Evolutionary conservation across 176 grass and related monocot genomes (phyloP).

Genomic region (Elaeis guineensis): DNA sequence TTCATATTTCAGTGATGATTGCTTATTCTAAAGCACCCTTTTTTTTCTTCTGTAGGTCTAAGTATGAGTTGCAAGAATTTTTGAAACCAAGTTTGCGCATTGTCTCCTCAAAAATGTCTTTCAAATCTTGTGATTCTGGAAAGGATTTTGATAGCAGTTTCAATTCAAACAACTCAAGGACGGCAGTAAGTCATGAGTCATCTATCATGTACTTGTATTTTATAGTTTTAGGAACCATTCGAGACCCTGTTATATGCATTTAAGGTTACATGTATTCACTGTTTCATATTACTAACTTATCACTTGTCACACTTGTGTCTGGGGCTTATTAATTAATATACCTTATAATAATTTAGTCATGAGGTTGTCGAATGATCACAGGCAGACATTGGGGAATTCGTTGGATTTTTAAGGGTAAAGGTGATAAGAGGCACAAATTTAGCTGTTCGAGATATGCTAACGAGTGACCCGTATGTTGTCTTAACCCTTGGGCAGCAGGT

Average conservation of each 20-base stretch:
- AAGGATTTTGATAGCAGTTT: conserved; percentile 36
- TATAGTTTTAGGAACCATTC: too few species aligned
- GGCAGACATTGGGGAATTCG: conserved; percentile 73
- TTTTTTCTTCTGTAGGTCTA: conserved; percentile 44
- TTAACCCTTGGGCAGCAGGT: conserved; percentile 69
- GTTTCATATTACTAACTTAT: too few species aligned
- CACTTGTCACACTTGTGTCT: too few species aligned
- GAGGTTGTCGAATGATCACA: conserved; percentile 31
- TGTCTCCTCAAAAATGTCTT: conserved; percentile 59
- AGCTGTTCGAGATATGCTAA: conserved; percentile 83
- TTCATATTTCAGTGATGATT: neutral
- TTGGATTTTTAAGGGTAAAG: conserved; percentile 76
- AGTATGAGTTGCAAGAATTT: conserved; percentile 96
- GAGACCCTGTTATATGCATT: too few species aligned
- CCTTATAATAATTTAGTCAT: too few species aligned
- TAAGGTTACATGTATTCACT: too few species aligned
- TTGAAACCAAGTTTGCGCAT: conserved; percentile 98
- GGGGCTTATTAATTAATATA: too few species aligned
- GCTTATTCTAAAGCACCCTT: neutral
- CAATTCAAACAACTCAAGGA: conserved; percentile 43
- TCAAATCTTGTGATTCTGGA: conserved; percentile 56
- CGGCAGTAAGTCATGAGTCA: conserved; percentile 36
- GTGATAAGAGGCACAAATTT: conserved; percentile 73
- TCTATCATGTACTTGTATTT: too few species aligned
- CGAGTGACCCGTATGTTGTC: conserved; percentile 97